A percentile compares a stretch with the other conserved stretches of the same genome.
Evolutionary conservation across 768 basidiomycete species (phyloP).

Genomic region (Pisolithus orientalis): DNA sequence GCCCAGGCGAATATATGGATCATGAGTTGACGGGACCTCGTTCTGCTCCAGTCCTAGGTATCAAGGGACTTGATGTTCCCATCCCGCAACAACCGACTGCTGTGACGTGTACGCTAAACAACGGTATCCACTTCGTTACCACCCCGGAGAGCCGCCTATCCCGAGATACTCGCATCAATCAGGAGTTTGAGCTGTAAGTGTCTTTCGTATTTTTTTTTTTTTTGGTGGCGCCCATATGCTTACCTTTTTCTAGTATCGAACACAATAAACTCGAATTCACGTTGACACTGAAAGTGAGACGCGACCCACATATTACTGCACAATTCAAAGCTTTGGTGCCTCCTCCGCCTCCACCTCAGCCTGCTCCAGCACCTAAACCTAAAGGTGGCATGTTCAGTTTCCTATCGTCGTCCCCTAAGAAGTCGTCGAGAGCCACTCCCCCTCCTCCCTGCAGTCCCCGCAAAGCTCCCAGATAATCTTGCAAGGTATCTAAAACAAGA

Average conservation of each 20-base stretch:
- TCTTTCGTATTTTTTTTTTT: neutral
- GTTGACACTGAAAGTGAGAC: slow-evolving; percentile 78
- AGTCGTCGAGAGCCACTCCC: slow-evolving; percentile 44
- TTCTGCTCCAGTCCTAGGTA: slow-evolving; percentile 56
- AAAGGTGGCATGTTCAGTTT: slow-evolving; percentile 68
- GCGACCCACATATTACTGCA: slow-evolving; percentile 77
- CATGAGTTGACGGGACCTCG: neutral
- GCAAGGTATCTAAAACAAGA: slow-evolving; percentile 80
- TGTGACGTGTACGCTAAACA: slow-evolving; percentile 86
- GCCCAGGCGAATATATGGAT: neutral
- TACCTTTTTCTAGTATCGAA: slow-evolving; percentile 54
- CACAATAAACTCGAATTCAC: slow-evolving; percentile 95
- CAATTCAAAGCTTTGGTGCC: slow-evolving; percentile 64
- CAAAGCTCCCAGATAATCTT: slow-evolving; percentile 63
- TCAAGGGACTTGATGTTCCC: slow-evolving; percentile 70
- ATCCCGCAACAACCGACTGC: slow-evolving; percentile 69
- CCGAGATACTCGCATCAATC: slow-evolving; percentile 61
- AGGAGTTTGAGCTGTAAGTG: slow-evolving; percentile 86
- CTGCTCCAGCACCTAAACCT: slow-evolving; percentile 43
- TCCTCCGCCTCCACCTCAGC: slow-evolving; percentile 36
- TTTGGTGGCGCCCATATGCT: no score
- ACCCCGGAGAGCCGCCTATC: slow-evolving; percentile 71
- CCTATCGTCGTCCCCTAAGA: slow-evolving; percentile 67
- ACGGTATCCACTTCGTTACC: slow-evolving; percentile 93
- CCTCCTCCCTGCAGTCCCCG: slow-evolving; percentile 31